A percentile compares a stretch with the other conserved stretches of the same genome.
These are phyloP conservation scores for Pseudoturritis turrita DNA, from an alignment of 345 rosid species.

Conservation along the genomic window DNA sequence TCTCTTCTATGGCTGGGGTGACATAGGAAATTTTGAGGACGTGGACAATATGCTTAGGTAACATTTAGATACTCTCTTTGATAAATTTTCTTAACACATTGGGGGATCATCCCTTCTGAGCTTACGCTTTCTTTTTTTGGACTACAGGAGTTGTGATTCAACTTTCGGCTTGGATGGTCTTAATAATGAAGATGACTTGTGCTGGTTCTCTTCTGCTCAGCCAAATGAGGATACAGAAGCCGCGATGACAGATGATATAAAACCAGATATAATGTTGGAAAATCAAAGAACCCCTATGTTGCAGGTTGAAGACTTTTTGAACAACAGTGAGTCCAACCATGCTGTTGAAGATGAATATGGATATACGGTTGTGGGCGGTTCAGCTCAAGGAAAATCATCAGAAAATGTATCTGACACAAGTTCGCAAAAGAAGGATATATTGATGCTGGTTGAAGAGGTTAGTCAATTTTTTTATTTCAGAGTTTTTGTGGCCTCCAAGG, in stretches of 20 bases:
- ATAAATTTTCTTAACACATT: not conserved
- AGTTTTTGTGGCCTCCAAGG: not conserved
- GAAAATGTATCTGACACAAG: constrained; percentile 12
- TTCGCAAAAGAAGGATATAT: constrained; percentile 34
- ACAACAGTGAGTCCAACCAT: constrained; percentile 29
- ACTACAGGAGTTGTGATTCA: constrained; percentile 76
- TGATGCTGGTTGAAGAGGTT: constrained; percentile 46
- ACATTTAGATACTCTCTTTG: not conserved
- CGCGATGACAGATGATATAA: constrained; percentile 40
- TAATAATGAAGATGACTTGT: constrained; percentile 55
- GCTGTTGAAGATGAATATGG: constrained; percentile 36
- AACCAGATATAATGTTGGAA: constrained; percentile 37
- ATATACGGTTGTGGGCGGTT: constrained; percentile 23
- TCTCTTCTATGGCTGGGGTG: constrained; percentile 78
- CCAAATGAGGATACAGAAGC: constrained; percentile 50
- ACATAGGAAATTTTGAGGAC: constrained; percentile 86
- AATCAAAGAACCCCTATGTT: constrained; percentile 36
- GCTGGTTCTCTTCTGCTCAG: constrained; percentile 66
- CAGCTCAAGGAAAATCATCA: constrained; percentile 23
- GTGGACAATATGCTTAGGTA: constrained; percentile 91
- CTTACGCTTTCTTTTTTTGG: constrained; percentile 15
- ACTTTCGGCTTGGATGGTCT: constrained; percentile 67
- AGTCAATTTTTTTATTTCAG: constrained; percentile 9
- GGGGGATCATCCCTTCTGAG: constrained; percentile 1
- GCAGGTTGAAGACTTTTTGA: constrained; percentile 33